A percentile compares a stretch with the other conserved stretches of the same genome.
Evolutionary conservation across 1,284 basidiomycete genomes (phyloP).

Genomic region (Rhodofomes roseus): DNA sequence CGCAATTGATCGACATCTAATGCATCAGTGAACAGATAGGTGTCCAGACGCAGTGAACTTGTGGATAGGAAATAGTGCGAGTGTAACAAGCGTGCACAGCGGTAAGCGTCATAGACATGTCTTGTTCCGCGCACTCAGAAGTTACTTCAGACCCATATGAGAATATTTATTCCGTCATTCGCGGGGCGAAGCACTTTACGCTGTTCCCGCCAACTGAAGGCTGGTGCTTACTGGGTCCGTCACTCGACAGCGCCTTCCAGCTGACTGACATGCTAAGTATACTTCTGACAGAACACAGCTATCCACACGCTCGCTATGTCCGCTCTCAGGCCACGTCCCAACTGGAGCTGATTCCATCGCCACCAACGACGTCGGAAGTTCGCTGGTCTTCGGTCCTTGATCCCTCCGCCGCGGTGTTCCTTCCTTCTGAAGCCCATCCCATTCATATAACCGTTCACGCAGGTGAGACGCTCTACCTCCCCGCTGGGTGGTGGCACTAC

Average conservation of each 20-base stretch:
- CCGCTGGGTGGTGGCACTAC: constrained; percentile 89
- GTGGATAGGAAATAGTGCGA: constrained; percentile 81
- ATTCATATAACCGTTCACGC: constrained; percentile 60
- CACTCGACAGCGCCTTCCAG: background rate
- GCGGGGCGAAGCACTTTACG: constrained; percentile 82
- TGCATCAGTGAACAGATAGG: constrained; percentile 38
- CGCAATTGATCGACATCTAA: background rate
- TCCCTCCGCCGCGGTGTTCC: constrained; percentile 41
- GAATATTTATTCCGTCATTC: constrained; percentile 85
- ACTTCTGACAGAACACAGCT: constrained; percentile 49
- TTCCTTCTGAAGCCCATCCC: constrained; percentile 54
- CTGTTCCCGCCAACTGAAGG: constrained; percentile 84
- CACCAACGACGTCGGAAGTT: constrained; percentile 37
- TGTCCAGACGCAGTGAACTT: constrained; percentile 86
- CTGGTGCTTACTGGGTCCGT: constrained; percentile 74
- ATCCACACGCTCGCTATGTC: constrained; percentile 66
- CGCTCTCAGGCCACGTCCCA: constrained; percentile 34
- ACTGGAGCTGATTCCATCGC: constrained; percentile 46
- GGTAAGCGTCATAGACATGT: constrained; percentile 40
- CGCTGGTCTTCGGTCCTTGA: constrained; percentile 74
- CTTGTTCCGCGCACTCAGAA: background rate
- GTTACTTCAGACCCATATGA: constrained; percentile 76
- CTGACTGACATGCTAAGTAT: constrained; percentile 2
- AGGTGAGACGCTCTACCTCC: constrained; percentile 86
- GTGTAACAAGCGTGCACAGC: constrained; percentile 82